Percentiles rank a stretch among this genome's conserved stretches.
Evolutionary conservation across 2,329 filamentous ascomycete genomes (phyloP).

Genomic region (Cercospora sesami): DNA sequence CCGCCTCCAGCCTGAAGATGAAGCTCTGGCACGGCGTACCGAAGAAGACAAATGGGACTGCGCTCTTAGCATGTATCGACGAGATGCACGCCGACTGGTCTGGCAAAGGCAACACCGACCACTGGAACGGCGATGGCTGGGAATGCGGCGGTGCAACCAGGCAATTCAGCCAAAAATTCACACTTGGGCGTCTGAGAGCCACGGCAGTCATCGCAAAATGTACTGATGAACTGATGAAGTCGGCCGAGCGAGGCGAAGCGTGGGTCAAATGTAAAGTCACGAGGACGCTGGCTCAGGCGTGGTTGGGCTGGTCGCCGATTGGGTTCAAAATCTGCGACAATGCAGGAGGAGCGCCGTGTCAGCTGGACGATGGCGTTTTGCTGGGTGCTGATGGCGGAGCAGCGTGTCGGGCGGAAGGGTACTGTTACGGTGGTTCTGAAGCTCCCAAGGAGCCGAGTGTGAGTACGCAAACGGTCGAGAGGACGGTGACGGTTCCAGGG

Average conservation of each 20-base stretch:
- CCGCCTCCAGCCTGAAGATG: background rate
- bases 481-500: background rate
- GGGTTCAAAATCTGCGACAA: background rate
- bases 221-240: background rate
- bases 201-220: background rate
- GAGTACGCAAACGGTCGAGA: background rate
- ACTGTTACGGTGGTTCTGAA: background rate
- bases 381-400: background rate
- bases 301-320: constrained; percentile 4
- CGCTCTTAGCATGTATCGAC: background rate
- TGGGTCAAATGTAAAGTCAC: constrained; percentile 3
- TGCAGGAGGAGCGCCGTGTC: background rate
- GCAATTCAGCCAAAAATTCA: background rate
- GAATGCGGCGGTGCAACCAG: background rate
- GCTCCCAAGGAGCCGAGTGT: background rate
- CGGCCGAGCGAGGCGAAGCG: background rate
- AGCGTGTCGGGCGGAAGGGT: constrained; percentile 4
- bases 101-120: background rate
- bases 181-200: background rate
- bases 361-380: background rate
- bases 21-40: background rate
- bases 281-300: background rate
- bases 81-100: background rate
- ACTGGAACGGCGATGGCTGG: background rate
- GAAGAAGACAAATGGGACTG: background rate